phyloP scores from a whole-genome alignment of 768 basidiomycete genomes.

The Suillus clintonianus region DNA sequence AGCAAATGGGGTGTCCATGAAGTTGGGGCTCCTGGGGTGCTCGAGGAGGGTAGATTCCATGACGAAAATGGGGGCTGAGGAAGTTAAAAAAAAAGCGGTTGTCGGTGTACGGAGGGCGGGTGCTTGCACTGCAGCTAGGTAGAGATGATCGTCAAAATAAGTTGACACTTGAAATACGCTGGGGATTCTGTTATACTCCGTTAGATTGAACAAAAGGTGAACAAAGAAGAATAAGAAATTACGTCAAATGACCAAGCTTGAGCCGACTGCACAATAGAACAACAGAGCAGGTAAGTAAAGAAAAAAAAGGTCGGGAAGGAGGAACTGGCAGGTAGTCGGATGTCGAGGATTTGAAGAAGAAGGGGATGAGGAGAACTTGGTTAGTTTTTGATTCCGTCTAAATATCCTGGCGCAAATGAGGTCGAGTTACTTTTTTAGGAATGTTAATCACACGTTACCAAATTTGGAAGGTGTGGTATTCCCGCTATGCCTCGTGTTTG shows the following conservation, averaged over 20 bases:
- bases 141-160: slow-evolving; percentile 35
- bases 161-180: slow-evolving; percentile 33
- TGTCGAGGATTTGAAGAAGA: slow-evolving; percentile 18
- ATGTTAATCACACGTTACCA: not conserved
- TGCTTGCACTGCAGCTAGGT: slow-evolving; percentile 51
- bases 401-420: slow-evolving; percentile 26
- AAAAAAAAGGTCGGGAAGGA: slow-evolving; percentile 43
- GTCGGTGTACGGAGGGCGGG: slow-evolving; percentile 18
- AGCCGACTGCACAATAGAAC: slow-evolving; percentile 36
- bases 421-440: slow-evolving; percentile 14
- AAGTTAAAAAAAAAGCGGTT: slow-evolving; percentile 10
- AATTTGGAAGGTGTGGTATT: slow-evolving; percentile 22
- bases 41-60: slow-evolving; percentile 56
- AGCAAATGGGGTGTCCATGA: slow-evolving; percentile 49
- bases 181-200: slow-evolving; percentile 23
- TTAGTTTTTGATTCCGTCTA: slow-evolving; percentile 32
- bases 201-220: slow-evolving; percentile 3
- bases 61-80: slow-evolving; percentile 15
- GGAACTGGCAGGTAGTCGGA: slow-evolving; percentile 37
- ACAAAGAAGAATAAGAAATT: slow-evolving; percentile 16
- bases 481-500: slow-evolving; percentile 32
- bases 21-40: slow-evolving; percentile 51
- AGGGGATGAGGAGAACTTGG: slow-evolving; percentile 20
- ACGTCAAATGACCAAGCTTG: slow-evolving; percentile 33
- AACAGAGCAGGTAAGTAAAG: slow-evolving; percentile 26